A percentile compares a stretch with the other conserved stretches of the same genome.
Conservation (phyloP, 139 green algal species). For the Haematococcus lacustris region DNA sequence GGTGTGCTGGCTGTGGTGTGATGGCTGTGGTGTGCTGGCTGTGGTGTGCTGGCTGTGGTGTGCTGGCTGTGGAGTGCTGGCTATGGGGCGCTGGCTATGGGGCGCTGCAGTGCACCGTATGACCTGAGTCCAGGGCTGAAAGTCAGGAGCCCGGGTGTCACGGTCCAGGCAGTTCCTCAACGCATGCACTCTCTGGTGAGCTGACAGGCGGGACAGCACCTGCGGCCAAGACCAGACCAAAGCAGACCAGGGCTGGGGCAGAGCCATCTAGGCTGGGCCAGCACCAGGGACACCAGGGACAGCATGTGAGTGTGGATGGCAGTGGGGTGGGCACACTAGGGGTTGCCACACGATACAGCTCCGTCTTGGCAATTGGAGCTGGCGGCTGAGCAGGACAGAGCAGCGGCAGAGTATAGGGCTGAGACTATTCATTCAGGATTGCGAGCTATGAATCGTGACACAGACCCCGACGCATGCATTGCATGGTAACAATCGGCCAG, state of each 20-base stretch:
- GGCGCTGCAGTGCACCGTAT: not conserved
- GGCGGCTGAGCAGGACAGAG: not conserved
- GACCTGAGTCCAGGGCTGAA: conserved; percentile 39
- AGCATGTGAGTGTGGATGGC: not conserved
- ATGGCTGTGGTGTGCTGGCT: not conserved
- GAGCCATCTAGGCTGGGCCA: not conserved
- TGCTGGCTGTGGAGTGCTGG: not conserved
- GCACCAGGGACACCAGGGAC: not conserved
- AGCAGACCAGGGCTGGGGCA: not conserved
- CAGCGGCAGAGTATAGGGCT: not conserved
- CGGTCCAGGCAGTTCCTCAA: conserved; percentile 38
- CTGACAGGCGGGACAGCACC: conserved; percentile 29
- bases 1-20: not conserved
- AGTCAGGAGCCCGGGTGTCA: conserved; percentile 22
- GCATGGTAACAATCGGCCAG: too few species aligned
- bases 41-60: not conserved
- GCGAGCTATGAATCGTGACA: not conserved
- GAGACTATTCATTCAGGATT: not conserved
- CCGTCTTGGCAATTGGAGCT: too few species aligned
- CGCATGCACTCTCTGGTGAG: conserved; percentile 37
- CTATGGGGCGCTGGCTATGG: not conserved
- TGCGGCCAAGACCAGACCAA: not conserved
- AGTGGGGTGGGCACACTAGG: not conserved
- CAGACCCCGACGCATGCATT: not conserved
- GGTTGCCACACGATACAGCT: too few species aligned